Evolutionary conservation across 192 early-diverging fungal genomes (phyloP).

Genomic region (Entomortierella parvispora): DNA sequence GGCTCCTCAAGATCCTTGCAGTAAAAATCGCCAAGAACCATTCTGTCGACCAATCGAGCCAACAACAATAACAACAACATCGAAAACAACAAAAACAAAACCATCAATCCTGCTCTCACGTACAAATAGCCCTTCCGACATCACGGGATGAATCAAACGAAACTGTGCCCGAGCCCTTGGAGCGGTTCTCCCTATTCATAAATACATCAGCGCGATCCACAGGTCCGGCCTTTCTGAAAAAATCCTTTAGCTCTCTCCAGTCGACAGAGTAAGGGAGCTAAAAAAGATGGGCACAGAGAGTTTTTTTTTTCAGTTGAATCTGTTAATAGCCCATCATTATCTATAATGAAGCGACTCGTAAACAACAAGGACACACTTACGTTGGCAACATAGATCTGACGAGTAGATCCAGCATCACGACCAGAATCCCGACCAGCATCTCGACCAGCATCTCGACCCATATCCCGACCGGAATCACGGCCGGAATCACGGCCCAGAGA

Average conservation of each 20-base stretch:
- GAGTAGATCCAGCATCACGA: conserved; percentile 17
- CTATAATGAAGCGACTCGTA: no score
- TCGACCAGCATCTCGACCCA: neutral
- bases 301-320: neutral
- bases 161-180: conserved; percentile 78
- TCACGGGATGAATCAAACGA: conserved; percentile 72
- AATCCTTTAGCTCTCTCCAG: conserved; percentile 89
- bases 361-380: conserved; percentile 62
- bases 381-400: conserved; percentile 71
- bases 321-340: neutral
- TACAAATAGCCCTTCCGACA: conserved; percentile 79
- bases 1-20: no score
- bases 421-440: neutral
- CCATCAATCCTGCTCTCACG: conserved; percentile 35
- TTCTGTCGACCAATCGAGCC: no score
- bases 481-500: conserved; percentile 4
- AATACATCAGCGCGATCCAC: conserved; percentile 77
- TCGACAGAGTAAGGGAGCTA: conserved; percentile 80
- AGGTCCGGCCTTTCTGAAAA: conserved; percentile 76
- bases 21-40: no score
- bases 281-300: neutral
- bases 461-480: neutral
- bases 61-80: conserved; percentile 21
- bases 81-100: conserved; percentile 12
- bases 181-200: conserved; percentile 66